phyloP scores from a whole-genome alignment of 257 asterid species.

The Rhazya stricta region DNA sequence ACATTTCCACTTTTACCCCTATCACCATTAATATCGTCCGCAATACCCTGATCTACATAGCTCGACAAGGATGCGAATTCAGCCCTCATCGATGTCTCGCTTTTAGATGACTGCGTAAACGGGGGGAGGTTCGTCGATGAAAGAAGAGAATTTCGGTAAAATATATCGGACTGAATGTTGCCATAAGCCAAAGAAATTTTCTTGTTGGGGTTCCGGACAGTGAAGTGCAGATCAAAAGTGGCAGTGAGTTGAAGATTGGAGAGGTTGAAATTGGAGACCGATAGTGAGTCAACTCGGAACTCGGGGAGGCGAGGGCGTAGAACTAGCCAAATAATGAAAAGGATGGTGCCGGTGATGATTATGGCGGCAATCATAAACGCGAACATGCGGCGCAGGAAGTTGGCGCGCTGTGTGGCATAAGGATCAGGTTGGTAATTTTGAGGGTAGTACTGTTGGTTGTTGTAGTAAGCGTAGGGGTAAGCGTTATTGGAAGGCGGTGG shows the following conservation, averaged over 20 bases:
- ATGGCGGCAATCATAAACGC: slow-evolving; percentile 44
- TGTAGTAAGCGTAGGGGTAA: slow-evolving; percentile 44
- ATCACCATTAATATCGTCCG: slow-evolving; percentile 43
- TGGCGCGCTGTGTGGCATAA: slow-evolving; percentile 49
- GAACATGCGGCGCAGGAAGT: slow-evolving; percentile 71
- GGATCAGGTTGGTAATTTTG: slow-evolving; percentile 34
- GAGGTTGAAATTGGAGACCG: slow-evolving; percentile 53
- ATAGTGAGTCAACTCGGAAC: slow-evolving; percentile 60
- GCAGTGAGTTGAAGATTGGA: slow-evolving; percentile 35
- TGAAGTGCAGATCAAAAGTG: slow-evolving; percentile 47
- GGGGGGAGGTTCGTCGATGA: slow-evolving; percentile 59
- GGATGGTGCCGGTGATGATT: slow-evolving; percentile 45
- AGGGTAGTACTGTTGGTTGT: slow-evolving; percentile 37
- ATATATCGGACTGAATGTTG: slow-evolving; percentile 37
- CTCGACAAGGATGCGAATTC: slow-evolving; percentile 52
- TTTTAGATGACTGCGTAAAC: slow-evolving; percentile 55
- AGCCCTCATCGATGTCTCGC: slow-evolving; percentile 48
- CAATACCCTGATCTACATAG: slow-evolving; percentile 37
- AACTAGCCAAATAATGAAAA: slow-evolving; percentile 76
- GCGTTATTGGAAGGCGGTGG: slow-evolving; percentile 46
- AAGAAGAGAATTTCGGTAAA: slow-evolving; percentile 26
- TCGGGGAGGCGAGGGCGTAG: slow-evolving; percentile 84
- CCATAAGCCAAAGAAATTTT: slow-evolving; percentile 59
- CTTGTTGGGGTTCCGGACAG: slow-evolving; percentile 74
- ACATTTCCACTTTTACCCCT: slow-evolving; percentile 38